These are phyloP conservation scores for Verbena officinalis DNA, from an alignment of 257 asterid genomes.

Conservation along the genomic window DNA sequence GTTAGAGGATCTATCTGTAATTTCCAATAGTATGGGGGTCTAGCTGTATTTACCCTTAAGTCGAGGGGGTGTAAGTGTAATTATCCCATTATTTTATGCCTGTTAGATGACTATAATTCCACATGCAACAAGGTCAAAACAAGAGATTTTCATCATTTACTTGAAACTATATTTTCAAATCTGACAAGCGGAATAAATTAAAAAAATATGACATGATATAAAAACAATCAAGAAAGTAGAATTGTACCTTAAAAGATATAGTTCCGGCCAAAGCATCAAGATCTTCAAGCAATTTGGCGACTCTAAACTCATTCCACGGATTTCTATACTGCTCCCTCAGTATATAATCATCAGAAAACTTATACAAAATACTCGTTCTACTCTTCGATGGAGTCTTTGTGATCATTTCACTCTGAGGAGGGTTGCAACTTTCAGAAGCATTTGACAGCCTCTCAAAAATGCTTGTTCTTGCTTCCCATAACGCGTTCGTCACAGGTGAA, in stretches of 20 bases:
- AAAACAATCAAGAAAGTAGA: not conserved
- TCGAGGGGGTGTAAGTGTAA: too few species aligned
- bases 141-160: not conserved
- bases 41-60: too few species aligned
- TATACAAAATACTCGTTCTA: conserved; percentile 66
- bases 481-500: conserved; percentile 90
- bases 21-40: too few species aligned
- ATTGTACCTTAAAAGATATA: conserved; percentile 72
- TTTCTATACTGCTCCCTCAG: conserved; percentile 89
- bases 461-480: conserved; percentile 88
- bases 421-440: conserved; percentile 32
- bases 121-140: conserved; percentile 7
- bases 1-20: too few species aligned
- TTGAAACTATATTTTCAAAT: too few species aligned
- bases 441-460: conserved; percentile 49
- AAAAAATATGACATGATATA: not conserved
- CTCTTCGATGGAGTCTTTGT: conserved; percentile 62
- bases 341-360: conserved; percentile 73
- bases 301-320: conserved; percentile 89
- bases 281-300: conserved; percentile 93
- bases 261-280: conserved; percentile 99
- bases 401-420: conserved; percentile 50
- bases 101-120: not conserved
- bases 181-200: not conserved
- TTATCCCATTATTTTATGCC: too few species aligned